Evolutionary conservation across 805 yeast species (phyloP), one percentile per base, ranked within the genome.

Genomic region (Priceomyces castillae): DNA sequence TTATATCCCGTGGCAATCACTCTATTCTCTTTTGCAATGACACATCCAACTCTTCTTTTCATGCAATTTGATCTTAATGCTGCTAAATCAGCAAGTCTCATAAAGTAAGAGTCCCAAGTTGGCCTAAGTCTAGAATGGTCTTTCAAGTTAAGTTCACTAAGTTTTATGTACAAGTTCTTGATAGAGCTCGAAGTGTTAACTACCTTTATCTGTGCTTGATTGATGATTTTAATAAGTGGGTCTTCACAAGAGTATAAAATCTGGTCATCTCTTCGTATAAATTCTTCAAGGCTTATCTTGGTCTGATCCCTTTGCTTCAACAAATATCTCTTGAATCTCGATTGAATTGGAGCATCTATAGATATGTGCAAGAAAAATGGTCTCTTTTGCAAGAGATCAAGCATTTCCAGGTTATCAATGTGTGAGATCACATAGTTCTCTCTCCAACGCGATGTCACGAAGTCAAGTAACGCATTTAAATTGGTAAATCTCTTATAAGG

Each of bases 21-120:
- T 44, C 97, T 72, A 30, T 79, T 80, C 37, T 87, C 94, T 41
- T 89, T 76, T 2, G 89, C 97, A 14, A 94, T 78, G 7, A 94
- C 98, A 64, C 98, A 92, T 0, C 99, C 99, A 2, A 94, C 99
- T 41, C 96, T 75, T 46, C 99, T 71, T 63, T 94, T 94, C 98
- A 94, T 94, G 69, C 99, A 94, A 53, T 94, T 94, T 20, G 95
- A 84, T 51, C 99, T 72, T 37, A 83, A 70, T 0, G 99, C 96
- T 0, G 99, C 99, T 56, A 94, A 73, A 51, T 88, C 90, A 0
- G 99, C 97, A 46, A 94, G 65, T 34, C 82, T 73, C 99, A 94
- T 94, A 64, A 94, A 94, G 61, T 94, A 94, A 1, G 92, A 78
- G 61, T 94, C 99, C 99, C 99, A 94, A 3, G 83, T 78, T 1